Percentiles rank a stretch among this genome's conserved stretches.
These are phyloP conservation scores for Arabidopsis arenosa DNA, from an alignment of 345 rosid species.

Conservation along the genomic window DNA sequence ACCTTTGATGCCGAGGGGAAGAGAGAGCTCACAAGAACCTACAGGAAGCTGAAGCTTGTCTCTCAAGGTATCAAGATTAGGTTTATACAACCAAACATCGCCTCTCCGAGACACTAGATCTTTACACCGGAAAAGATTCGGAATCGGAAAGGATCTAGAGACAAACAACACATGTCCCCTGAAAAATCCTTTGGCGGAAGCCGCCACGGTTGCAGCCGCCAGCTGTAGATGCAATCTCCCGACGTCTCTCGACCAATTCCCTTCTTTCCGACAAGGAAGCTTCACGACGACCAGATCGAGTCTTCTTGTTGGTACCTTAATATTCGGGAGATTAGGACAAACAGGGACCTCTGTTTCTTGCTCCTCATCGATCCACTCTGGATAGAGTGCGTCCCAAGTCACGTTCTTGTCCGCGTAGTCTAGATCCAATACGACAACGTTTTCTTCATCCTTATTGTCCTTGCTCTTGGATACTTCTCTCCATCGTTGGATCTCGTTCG, in stretches of 20 bases:
- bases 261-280: conserved; percentile 86
- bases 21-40: conserved; percentile 96
- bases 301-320: conserved; percentile 67
- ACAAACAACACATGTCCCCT: conserved; percentile 75
- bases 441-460: conserved; percentile 42
- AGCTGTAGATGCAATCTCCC: conserved; percentile 89
- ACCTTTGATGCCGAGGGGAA: conserved; percentile 82
- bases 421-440: conserved; percentile 47
- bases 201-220: conserved; percentile 74
- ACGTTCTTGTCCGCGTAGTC: conserved; percentile 56
- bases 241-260: conserved; percentile 92
- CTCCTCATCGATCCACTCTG: conserved; percentile 99
- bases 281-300: conserved; percentile 80
- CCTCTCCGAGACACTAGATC: conserved; percentile 66
- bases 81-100: conserved; percentile 74
- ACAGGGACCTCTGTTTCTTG: conserved; percentile 83
- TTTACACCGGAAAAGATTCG: conserved; percentile 82
- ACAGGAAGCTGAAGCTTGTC: conserved; percentile 78
- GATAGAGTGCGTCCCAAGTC: conserved; percentile 86
- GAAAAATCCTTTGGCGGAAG: conserved; percentile 71
- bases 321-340: conserved; percentile 71
- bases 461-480: conserved; percentile 58
- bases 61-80: conserved; percentile 66
- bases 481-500: conserved; percentile 67
- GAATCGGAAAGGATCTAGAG: conserved; percentile 74